phyloP scores from a whole-genome alignment of 1,284 basidiomycete species.

The Wolfiporia cocos region DNA sequence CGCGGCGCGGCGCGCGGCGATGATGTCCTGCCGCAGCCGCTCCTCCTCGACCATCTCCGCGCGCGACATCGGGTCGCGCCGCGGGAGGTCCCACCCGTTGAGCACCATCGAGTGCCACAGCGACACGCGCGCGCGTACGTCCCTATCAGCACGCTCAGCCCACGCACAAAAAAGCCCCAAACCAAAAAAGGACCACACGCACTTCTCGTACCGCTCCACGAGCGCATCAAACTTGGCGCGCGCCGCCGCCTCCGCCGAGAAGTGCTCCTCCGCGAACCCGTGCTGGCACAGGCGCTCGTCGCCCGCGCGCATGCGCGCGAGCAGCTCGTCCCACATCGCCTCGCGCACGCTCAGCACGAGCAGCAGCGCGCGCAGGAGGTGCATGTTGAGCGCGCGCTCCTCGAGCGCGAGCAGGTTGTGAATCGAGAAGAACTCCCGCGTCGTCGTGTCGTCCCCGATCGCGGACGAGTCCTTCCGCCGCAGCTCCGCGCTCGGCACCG shows the following conservation, averaged over 20 bases:
- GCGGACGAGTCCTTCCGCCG: conserved; percentile 26
- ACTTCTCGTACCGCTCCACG: conserved; percentile 57
- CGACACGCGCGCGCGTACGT: conserved; percentile 63
- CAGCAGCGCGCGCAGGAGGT: conserved; percentile 59
- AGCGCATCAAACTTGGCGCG: conserved; percentile 60
- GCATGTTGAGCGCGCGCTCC: conserved; percentile 64
- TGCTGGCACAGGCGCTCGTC: conserved; percentile 43
- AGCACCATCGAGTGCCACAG: conserved; percentile 61
- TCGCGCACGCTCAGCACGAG: conserved; percentile 65
- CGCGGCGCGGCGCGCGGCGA: conserved; percentile 51
- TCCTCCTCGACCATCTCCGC: conserved; percentile 66
- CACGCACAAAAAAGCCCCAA: background rate
- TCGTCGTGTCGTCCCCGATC: conserved; percentile 13
- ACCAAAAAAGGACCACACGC: conserved; percentile 18
- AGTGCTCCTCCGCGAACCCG: conserved; percentile 67
- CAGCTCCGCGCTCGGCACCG: conserved; percentile 15
- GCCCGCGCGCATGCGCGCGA: conserved; percentile 49
- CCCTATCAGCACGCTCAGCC: conserved; percentile 31
- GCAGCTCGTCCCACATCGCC: conserved; percentile 77
- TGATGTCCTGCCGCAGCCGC: conserved; percentile 54
- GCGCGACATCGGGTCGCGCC: conserved; percentile 55
- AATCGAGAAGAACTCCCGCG: conserved; percentile 38
- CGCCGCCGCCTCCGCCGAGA: conserved; percentile 45
- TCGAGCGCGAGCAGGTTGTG: conserved; percentile 41
- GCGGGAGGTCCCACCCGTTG: conserved; percentile 56